Evolutionary conservation across 2,329 filamentous ascomycete genomes (phyloP), one percentile per base, ranked within the genome.

Genomic region (Orbilia javanica): DNA sequence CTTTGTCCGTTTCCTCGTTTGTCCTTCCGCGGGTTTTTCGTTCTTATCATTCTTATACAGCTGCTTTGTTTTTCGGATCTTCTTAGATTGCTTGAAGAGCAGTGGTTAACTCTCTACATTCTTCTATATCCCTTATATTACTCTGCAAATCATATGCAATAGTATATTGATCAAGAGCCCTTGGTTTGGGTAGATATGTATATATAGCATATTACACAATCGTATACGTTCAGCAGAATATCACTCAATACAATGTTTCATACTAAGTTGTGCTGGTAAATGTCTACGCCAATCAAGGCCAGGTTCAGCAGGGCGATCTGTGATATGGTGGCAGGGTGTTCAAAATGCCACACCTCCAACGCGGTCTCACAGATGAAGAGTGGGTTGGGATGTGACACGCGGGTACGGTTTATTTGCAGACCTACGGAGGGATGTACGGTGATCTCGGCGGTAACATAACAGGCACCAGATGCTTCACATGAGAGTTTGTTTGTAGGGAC

Each of bases 61-160:
- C n/a, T n/a, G n/a, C n/a, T n/a, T n/a, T n/a, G n/a, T n/a, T n/a
- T n/a, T n/a, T n/a, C 36, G 25, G 31, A 34, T 31, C 13, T 5
- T 34, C 42, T 60, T 57, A 57, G 52, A 57, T 57, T 57, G 52
- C 31, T 57, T 39, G 31, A 57, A 57, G 31, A 57, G 52, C 52
- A 20, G 29, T 57, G n/a, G 18, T 18, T 57, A 22, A 57, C 52
- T 36, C 52, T 57, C 52, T 36, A 57, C 50, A 53, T 34, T 15
- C 25, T 53, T 53, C 25, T 6, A 18, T 34, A 18, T 18, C 18
- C 50, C 20, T 15, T 50, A 36, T n/a, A n/a, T n/a, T n/a, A n/a
- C n/a, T n/a, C n/a, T n/a, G n/a, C n/a, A 10, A 39, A 39, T 2
- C 11, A 39, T 39, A 15, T 13, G 13, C 13, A 39, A 10, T 39